These are phyloP conservation scores for Polygonum aviculare DNA, from an alignment of 148 eudicot species.

Conservation along the genomic window DNA sequence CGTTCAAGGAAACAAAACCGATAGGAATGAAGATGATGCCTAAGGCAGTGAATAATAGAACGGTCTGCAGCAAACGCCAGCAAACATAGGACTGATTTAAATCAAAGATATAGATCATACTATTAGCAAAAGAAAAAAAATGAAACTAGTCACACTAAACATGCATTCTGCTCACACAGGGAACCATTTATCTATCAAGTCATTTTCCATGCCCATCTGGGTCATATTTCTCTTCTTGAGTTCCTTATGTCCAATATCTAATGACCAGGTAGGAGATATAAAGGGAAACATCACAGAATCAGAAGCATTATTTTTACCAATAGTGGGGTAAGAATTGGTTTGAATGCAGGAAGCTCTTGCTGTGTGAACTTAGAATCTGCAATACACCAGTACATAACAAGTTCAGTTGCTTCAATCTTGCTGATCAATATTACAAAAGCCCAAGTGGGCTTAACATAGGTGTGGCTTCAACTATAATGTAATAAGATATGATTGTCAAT, in stretches of 20 bases:
- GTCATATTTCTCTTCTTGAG: not conserved
- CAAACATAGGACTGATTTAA: not conserved
- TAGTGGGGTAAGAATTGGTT: slow-evolving; percentile 68
- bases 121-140: not conserved
- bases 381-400: not conserved
- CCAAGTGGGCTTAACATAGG: not conserved
- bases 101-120: not conserved
- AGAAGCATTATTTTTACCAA: slow-evolving; percentile 32
- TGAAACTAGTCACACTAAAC: not conserved
- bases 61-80: slow-evolving; percentile 31
- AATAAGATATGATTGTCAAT: not conserved
- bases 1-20: slow-evolving; percentile 56
- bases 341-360: slow-evolving; percentile 92
- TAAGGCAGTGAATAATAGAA: slow-evolving; percentile 37
- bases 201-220: not conserved
- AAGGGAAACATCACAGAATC: not conserved
- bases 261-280: not conserved
- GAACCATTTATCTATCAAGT: not conserved
- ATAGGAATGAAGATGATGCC: slow-evolving; percentile 69
- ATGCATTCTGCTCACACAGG: not conserved
- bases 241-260: not conserved
- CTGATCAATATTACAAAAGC: not conserved
- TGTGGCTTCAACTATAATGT: not conserved
- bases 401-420: not conserved
- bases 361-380: slow-evolving; percentile 83